Conservation (phyloP, 1,284 basidiomycete species). For the Inonotus hispidus region DNA sequence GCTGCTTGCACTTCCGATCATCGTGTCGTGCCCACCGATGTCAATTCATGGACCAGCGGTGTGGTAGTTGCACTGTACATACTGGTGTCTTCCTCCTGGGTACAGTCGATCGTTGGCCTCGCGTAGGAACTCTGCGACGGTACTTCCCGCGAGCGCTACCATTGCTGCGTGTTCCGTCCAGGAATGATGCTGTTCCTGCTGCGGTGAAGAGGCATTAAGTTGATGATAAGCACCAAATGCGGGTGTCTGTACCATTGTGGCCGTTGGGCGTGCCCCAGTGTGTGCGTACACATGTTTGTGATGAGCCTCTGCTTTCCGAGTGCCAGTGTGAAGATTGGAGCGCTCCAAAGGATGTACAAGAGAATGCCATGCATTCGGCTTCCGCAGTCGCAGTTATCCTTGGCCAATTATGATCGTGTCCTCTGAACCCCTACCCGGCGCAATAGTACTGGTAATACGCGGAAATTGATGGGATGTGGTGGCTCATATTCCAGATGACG, state of each 20-base stretch:
- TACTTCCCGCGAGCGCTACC: slow-evolving; percentile 55
- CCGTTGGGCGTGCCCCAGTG: slow-evolving; percentile 50
- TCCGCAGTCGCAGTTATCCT: slow-evolving; percentile 52
- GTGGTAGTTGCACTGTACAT: slow-evolving; percentile 56
- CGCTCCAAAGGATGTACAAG: slow-evolving; percentile 20
- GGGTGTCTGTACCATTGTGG: slow-evolving; percentile 51
- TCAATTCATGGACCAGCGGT: slow-evolving; percentile 57
- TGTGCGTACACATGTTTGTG: slow-evolving; percentile 51
- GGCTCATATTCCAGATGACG: slow-evolving; percentile 31
- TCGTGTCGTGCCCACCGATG: slow-evolving; percentile 49
- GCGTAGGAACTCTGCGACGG: slow-evolving; percentile 52
- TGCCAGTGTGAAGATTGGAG: neutral
- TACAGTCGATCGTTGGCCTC: slow-evolving; percentile 47
- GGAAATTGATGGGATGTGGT: neutral
- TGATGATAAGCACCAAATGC: slow-evolving; percentile 49
- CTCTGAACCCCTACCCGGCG: slow-evolving; percentile 54
- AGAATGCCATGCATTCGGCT: slow-evolving; percentile 50
- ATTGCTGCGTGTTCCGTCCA: slow-evolving; percentile 50
- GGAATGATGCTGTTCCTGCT: slow-evolving; percentile 45
- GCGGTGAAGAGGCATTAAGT: slow-evolving; percentile 38
- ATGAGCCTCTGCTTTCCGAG: slow-evolving; percentile 30
- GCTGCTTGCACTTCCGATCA: slow-evolving; percentile 49
- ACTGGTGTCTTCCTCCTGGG: slow-evolving; percentile 53
- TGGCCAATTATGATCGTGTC: slow-evolving; percentile 52
- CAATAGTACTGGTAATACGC: too few relatives aligned